phyloP scores from a whole-genome alignment of 352 stramenopile genomes.

The Pythium monospermum region DNA sequence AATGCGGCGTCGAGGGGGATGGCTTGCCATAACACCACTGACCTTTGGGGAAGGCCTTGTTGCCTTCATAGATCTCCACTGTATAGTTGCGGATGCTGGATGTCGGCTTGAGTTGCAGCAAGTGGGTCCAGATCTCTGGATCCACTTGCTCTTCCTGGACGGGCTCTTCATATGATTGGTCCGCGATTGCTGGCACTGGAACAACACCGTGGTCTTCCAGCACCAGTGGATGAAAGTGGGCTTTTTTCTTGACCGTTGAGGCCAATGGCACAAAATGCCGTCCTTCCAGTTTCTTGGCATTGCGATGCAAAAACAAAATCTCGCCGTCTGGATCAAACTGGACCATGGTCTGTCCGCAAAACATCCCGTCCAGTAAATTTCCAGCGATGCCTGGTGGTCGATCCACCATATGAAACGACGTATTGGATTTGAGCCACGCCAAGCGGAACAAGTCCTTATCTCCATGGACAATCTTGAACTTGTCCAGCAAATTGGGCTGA shows the following conservation, averaged over 20 bases:
- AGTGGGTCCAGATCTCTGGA: constrained; percentile 59
- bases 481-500: constrained; percentile 35
- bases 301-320: constrained; percentile 63
- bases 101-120: constrained; percentile 55
- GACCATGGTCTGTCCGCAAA: constrained; percentile 73
- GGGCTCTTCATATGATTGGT: too few relatives aligned
- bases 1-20: constrained; percentile 23
- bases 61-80: constrained; percentile 44
- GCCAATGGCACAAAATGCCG: too few relatives aligned
- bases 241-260: too few relatives aligned
- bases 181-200: too few relatives aligned
- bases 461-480: constrained; percentile 52
- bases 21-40: constrained; percentile 57
- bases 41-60: constrained; percentile 27
- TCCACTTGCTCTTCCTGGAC: constrained; percentile 19
- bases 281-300: constrained; percentile 68
- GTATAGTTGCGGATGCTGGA: constrained; percentile 36
- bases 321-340: constrained; percentile 45
- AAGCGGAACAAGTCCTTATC: constrained; percentile 82
- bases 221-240: too few relatives aligned
- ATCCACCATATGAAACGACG: constrained; percentile 53
- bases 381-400: constrained; percentile 43
- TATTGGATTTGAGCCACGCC: constrained; percentile 66
- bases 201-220: too few relatives aligned
- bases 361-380: constrained; percentile 37